Conservation (phyloP, 2,329 filamentous ascomycete species). For the Akanthomyces dipterigenus region DNA sequence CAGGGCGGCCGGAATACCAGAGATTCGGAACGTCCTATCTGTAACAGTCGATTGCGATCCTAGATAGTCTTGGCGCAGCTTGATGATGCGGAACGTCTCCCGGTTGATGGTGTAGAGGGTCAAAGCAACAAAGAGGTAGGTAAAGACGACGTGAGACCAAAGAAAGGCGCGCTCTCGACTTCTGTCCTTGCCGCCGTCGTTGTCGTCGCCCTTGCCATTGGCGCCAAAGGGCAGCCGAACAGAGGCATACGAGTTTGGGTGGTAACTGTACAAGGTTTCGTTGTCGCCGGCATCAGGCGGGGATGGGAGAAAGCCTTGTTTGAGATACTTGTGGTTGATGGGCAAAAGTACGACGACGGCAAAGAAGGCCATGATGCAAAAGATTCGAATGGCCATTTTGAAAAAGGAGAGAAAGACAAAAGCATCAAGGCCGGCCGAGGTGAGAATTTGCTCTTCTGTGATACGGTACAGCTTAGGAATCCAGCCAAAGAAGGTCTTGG, state of each 20-base stretch:
- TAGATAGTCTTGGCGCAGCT: constrained; percentile 81
- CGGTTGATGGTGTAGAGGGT: constrained; percentile 76
- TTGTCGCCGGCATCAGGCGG: neutral
- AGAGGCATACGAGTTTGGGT: constrained; percentile 10
- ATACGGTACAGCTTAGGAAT: constrained; percentile 79
- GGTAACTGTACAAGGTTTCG: neutral
- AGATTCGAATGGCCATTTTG: constrained; percentile 85
- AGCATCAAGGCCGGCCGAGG: constrained; percentile 86
- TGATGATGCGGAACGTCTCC: constrained; percentile 80
- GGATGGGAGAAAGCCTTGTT: constrained; percentile 9
- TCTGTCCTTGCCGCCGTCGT: constrained; percentile 22
- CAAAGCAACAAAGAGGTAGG: constrained; percentile 81
- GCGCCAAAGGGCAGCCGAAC: constrained; percentile 15
- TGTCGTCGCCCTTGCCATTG: neutral
- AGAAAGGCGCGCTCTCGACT: constrained; percentile 49
- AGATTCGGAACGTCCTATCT: constrained; percentile 85
- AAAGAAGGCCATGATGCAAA: constrained; percentile 74
- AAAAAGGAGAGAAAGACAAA: constrained; percentile 96
- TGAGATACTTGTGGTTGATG: constrained; percentile 63
- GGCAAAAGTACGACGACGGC: constrained; percentile 75
- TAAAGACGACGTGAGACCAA: constrained; percentile 92
- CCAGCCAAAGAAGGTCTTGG: constrained; percentile 86
- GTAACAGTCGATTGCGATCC: constrained; percentile 93
- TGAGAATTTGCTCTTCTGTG: constrained; percentile 81
- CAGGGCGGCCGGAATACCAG: constrained; percentile 75